Conservation (phyloP, 192 early-diverging fungal genomes). For the Coemansia sp. region DNA sequence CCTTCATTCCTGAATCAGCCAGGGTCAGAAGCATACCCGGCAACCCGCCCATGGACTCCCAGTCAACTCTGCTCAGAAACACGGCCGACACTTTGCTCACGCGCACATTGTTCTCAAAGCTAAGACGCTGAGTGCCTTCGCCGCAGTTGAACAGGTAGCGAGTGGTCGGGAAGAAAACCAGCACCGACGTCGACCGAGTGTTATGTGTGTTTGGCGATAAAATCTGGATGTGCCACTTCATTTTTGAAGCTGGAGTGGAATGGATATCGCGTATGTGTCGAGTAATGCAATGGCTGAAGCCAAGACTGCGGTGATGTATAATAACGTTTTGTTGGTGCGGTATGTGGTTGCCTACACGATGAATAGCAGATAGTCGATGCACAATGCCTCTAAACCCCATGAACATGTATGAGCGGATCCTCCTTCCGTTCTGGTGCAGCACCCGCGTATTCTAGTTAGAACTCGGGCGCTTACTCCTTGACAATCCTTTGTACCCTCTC, state of each 20-base stretch:
- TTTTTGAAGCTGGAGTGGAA: constrained; percentile 26
- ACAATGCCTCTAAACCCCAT: constrained; percentile 7
- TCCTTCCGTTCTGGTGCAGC: neutral
- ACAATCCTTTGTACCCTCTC: no score
- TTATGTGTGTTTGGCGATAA: constrained; percentile 60
- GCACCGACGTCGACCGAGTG: constrained; percentile 61
- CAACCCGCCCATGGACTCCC: constrained; percentile 86
- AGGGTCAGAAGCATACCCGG: constrained; percentile 93
- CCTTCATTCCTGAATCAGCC: constrained; percentile 68
- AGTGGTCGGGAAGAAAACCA: constrained; percentile 73
- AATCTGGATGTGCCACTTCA: constrained; percentile 65
- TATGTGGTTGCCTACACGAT: neutral
- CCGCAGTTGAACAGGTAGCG: constrained; percentile 93
- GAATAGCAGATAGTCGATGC: constrained; percentile 1
- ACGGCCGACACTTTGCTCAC: constrained; percentile 73
- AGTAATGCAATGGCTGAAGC: neutral
- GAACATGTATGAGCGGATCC: constrained; percentile 5
- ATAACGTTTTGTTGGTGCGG: neutral
- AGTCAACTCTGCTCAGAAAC: constrained; percentile 80
- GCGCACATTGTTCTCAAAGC: constrained; percentile 73
- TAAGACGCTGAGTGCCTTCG: constrained; percentile 87
- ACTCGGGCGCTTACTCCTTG: no score
- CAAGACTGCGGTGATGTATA: neutral
- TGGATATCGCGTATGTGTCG: constrained; percentile 17
- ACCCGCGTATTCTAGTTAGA: neutral